phyloP scores from a whole-genome alignment of 768 basidiomycete species.

The Asterophora parasitica region DNA sequence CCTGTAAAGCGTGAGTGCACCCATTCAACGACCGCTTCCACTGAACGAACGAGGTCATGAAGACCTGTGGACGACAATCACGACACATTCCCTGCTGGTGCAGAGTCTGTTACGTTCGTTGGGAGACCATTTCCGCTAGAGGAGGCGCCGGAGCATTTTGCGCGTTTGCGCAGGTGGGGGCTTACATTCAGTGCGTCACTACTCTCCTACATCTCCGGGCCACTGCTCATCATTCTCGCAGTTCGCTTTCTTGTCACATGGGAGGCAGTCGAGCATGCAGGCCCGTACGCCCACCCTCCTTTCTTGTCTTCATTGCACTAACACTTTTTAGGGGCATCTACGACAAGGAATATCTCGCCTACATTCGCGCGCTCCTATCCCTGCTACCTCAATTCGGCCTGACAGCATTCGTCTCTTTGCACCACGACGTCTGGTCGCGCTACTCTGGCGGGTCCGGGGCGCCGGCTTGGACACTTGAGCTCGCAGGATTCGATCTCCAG shows the following conservation, averaged over 20 bases:
- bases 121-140: constrained; percentile 87
- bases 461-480: constrained; percentile 91
- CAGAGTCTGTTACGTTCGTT: constrained; percentile 73
- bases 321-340: constrained; percentile 60
- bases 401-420: constrained; percentile 71
- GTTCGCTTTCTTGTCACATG: constrained; percentile 93
- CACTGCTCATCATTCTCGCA: constrained; percentile 23
- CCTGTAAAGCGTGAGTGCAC: constrained; percentile 68
- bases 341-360: constrained; percentile 77
- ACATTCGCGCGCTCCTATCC: constrained; percentile 65
- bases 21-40: constrained; percentile 2
- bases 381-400: constrained; percentile 71
- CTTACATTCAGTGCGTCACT: constrained; percentile 68
- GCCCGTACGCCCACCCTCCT: constrained; percentile 62
- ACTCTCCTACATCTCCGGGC: neutral
- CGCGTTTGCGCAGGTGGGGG: constrained; percentile 81
- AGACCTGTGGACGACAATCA: constrained; percentile 71
- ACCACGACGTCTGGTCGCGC: constrained; percentile 96
- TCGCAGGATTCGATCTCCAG: constrained; percentile 79
- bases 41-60: constrained; percentile 5
- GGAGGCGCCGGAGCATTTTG: constrained; percentile 82
- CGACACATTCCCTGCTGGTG: constrained; percentile 60
- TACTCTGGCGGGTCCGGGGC: constrained; percentile 95
- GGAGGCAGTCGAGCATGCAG: constrained; percentile 95
- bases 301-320: neutral